Evolutionary conservation across 371 early-diverging fungal species (phyloP), one percentile per base, ranked within the genome.

Genomic region (Mortierella sp.): DNA sequence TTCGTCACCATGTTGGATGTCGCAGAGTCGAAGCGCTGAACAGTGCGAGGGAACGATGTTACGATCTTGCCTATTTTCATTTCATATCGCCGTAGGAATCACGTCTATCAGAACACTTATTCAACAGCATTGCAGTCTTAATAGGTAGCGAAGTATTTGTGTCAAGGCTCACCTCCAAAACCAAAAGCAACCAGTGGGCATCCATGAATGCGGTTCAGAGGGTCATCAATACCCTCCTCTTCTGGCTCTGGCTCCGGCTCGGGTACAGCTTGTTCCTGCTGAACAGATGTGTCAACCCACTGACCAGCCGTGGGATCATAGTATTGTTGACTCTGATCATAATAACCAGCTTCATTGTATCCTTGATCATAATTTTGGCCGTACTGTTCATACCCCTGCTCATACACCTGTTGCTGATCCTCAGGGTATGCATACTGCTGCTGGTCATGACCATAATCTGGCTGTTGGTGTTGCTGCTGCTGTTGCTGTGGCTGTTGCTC

Each of bases 171-270:
- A 75, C 97, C 97, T 51, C 95, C 95, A 83, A 95, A 93, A 17
- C 96, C 95, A 80, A 95, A 95, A 0, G 87, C 75, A 6, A 92
- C 86, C 21, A 97, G 56, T 5, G 94, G 93, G 56, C 89, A 88
- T 6, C 94, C 91, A 9, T 86, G 80, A 21, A 73, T 65, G 26
- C 94, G 87, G 2, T 87, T 82, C n/a, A 93, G 75, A 15, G 92
- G 90, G 64, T 93, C 93, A 17, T 69, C 56, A n/a, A 85, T 50
- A 8, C 68, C 68, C 47, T 64, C 69, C 7, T 79, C 82, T 9
- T 43, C 67, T 30, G 62, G 76, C 42, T 67, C 60, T n/a, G 72
- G 81, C 44, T 78, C 70, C 32, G 73, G 62, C 51, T 60, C 70
- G 24, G 69, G 75, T 0, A 64, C 37, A 48, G 53, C 48, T n/a